Percentiles rank a stretch among this genome's conserved stretches.
phyloP scores from a whole-genome alignment of 129 eudicot species.

The Erigeron canadensis region DNA sequence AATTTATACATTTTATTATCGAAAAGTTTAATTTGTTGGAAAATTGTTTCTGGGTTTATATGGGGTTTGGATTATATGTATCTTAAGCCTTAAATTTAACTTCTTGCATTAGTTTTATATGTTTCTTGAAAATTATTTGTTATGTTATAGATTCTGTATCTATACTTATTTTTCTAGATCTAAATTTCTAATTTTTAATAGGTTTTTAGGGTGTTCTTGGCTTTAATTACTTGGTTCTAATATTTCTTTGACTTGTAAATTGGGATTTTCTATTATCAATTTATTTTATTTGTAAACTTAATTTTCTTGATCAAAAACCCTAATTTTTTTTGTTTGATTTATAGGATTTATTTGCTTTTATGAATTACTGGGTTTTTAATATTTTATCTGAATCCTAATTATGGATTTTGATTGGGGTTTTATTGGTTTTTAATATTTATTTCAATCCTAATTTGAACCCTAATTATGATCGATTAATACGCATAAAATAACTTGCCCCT shows the following conservation, averaged over 20 bases:
- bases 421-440: no score
- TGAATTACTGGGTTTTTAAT: not conserved
- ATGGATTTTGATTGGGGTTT: no score
- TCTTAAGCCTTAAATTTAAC: no score
- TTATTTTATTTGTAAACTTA: not conserved
- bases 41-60: not conserved
- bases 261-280: not conserved
- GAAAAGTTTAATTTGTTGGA: not conserved
- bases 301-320: not conserved
- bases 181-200: not conserved
- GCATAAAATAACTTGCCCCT: no score
- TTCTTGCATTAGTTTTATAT: no score
- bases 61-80: not conserved
- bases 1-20: no score
- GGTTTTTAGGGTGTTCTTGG: constrained; percentile 1
- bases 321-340: not conserved
- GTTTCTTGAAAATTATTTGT: not conserved
- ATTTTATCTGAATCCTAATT: no score
- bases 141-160: not conserved
- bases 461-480: not conserved
- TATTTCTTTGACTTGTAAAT: no score
- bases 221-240: no score
- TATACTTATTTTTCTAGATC: not conserved
- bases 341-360: constrained; percentile 15
- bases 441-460: constrained; percentile 15